Conservation (phyloP, 768 basidiomycete species). For the Xerocomellus intermedius region DNA sequence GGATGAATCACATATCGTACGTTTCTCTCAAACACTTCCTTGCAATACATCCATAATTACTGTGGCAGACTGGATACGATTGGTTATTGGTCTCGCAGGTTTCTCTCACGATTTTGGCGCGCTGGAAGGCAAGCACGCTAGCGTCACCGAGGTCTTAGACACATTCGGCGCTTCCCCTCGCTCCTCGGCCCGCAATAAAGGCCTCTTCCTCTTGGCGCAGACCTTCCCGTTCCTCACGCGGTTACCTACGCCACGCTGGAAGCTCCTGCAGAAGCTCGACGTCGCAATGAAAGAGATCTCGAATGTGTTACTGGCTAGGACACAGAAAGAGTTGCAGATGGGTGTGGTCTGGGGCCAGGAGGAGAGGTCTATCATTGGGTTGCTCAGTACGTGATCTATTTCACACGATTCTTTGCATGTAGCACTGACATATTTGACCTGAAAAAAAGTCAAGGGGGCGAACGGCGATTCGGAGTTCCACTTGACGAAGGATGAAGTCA, state of each 20-base stretch:
- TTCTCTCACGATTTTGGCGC: slow-evolving; percentile 58
- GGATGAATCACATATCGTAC: slow-evolving; percentile 39
- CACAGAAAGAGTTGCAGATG: slow-evolving; percentile 32
- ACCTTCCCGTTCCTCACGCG: slow-evolving; percentile 36
- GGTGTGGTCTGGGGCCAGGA: slow-evolving; percentile 19
- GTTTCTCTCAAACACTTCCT: background rate
- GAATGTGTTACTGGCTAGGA: slow-evolving; percentile 36
- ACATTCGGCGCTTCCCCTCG: slow-evolving; percentile 27
- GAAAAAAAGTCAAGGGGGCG: slow-evolving; percentile 37
- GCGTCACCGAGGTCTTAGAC: slow-evolving; percentile 43
- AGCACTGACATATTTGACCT: background rate
- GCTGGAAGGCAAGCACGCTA: slow-evolving; percentile 45
- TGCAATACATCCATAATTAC: background rate
- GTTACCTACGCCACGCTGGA: slow-evolving; percentile 38
- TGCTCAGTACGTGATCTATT: slow-evolving; percentile 18
- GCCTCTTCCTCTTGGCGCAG: slow-evolving; percentile 37
- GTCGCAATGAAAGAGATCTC: slow-evolving; percentile 40
- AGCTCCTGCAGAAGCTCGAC: slow-evolving; percentile 31
- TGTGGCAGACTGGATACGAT: slow-evolving; percentile 49
- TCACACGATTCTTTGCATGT: slow-evolving; percentile 15
- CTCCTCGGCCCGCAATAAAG: slow-evolving; percentile 26
- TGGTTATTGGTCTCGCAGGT: slow-evolving; percentile 58
- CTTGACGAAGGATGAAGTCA: slow-evolving; percentile 28
- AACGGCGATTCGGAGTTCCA: slow-evolving; percentile 23
- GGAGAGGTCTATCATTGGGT: slow-evolving; percentile 27